Evolutionary conservation across 2,329 filamentous ascomycete genomes (phyloP), one percentile per base, ranked within the genome.

Genomic region (Dactylellina leptospora): DNA sequence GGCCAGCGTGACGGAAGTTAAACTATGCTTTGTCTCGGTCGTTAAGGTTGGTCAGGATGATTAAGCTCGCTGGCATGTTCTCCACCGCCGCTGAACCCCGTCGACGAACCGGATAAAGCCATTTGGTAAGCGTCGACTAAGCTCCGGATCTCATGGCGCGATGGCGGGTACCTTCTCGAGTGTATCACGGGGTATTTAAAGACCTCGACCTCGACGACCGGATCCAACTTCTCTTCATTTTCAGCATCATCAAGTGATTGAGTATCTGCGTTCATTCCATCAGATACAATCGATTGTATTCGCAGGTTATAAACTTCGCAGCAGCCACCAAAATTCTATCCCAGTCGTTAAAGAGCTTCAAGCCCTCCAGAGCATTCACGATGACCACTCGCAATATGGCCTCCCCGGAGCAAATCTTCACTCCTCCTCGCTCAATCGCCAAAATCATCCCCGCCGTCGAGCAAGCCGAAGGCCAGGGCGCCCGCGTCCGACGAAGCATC

Each of bases 391-490:
- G 45, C 54, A 72, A 72, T 23, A 63, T 60, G 53, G 36, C 59
- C 22, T 72, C 68, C 8, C 18, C 23, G 25, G 47, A 50, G n/a
- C 59, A 72, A 50, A 64, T 72, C 68, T 72, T 72, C 53, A 53
- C 56, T 36, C 53, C 87, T 73, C 84, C 90, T 25, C 87, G 95
- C 78, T 85, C 88, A 53, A 93, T 97, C 79, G 87, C 87, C 75
- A 90, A 93, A 81, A 87, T 90, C 75, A 93, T 97, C 80, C 85
- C 92, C 45, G 93, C 93, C 72, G 81, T 89, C 70, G 92, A 96
- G 80, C 91, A 96, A 80, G 83, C 90, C 25, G 93, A 97, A 80
- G 93, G 93, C 44, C 91, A 88, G 0, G 93, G 95, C 63, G 93
- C 93, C 3, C 85, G 88, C 74, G 93, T 97, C 11, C 87, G 93